These are phyloP conservation scores for Naganishia vaughanmartiniae DNA, from an alignment of 768 basidiomycete species.

Conservation along the genomic window DNA sequence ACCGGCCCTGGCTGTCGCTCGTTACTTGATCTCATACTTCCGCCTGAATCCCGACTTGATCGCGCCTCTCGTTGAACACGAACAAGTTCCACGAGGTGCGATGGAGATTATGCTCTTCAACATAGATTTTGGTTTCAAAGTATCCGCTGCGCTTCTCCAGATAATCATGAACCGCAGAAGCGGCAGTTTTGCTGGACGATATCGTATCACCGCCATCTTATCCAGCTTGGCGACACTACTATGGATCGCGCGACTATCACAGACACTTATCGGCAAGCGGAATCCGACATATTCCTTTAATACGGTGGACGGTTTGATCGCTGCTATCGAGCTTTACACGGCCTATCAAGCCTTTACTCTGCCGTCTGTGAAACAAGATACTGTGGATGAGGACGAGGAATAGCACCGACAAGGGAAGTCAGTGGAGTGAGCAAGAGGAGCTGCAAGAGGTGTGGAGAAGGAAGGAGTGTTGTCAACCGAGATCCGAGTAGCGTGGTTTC, in stretches of 20 bases:
- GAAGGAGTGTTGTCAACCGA: too few relatives aligned
- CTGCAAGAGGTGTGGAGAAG: too few relatives aligned
- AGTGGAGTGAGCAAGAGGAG: background rate
- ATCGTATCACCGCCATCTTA: conserved; percentile 1
- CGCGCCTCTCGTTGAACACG: background rate
- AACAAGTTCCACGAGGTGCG: background rate
- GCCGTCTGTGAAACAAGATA: background rate
- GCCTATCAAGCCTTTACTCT: conserved; percentile 13
- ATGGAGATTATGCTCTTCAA: background rate
- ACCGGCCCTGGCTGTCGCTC: background rate
- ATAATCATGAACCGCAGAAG: conserved; percentile 6
- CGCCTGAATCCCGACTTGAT: background rate
- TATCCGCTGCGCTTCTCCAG: background rate
- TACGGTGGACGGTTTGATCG: background rate
- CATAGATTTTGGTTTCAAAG: background rate
- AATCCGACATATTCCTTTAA: conserved; percentile 7
- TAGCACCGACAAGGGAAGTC: background rate
- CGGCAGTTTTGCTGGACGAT: conserved; percentile 2
- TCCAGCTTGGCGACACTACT: background rate
- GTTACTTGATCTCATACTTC: conserved; percentile 14
- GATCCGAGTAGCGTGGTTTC: too few relatives aligned
- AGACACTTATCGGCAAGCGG: background rate
- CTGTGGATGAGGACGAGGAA: background rate
- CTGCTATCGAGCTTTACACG: background rate
- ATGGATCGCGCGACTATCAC: background rate